These are phyloP conservation scores for Bolboschoenus planiculmis DNA, from an alignment of 176 grass and related monocot genomes.

Conservation along the genomic window DNA sequence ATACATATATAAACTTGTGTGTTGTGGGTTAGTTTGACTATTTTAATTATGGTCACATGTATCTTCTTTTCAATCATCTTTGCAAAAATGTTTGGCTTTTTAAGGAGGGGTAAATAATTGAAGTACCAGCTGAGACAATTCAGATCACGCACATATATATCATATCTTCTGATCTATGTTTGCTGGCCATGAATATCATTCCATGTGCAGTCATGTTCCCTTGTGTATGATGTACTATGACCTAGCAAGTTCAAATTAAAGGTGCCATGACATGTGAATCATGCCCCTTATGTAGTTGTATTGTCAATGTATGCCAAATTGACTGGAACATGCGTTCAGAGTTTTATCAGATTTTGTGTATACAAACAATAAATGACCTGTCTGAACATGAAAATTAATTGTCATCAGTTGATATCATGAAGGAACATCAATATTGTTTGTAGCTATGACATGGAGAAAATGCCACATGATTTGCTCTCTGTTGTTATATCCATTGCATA, in stretches of 20 bases:
- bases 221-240: neutral
- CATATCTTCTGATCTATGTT: constrained; percentile 10
- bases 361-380: neutral
- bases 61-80: neutral
- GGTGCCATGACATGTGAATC: constrained; percentile 4
- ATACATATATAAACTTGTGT: too few species aligned
- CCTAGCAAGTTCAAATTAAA: constrained; percentile 7
- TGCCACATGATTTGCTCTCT: neutral
- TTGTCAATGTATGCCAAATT: neutral
- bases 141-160: neutral
- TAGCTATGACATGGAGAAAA: neutral
- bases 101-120: neutral
- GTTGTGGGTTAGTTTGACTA: neutral
- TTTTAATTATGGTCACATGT: neutral
- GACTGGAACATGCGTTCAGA: neutral
- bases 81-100: neutral
- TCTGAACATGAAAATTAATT: neutral
- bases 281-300: neutral
- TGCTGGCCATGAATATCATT: constrained; percentile 7
- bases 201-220: constrained; percentile 18
- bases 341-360: neutral
- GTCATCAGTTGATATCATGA: neutral
- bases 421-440: neutral
- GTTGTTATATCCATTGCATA: too few species aligned
- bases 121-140: neutral